phyloP scores from a whole-genome alignment of 352 stramenopile genomes.

The Globisporangium irregulare region DNA sequence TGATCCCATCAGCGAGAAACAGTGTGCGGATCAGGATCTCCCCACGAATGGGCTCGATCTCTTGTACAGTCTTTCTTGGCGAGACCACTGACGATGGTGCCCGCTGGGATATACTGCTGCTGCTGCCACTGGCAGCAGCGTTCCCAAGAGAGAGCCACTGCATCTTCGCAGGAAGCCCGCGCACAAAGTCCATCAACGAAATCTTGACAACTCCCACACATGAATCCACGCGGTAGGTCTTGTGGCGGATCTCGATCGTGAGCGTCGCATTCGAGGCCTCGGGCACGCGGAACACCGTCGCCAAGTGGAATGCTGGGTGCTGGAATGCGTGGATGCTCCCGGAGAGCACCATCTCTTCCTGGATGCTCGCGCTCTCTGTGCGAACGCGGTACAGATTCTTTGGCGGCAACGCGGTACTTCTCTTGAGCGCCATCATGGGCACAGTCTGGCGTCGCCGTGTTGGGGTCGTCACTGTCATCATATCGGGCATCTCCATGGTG shows the following conservation, averaged over 20 bases:
- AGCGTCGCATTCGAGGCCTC: conserved; percentile 40
- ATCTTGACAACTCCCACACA: conserved; percentile 33
- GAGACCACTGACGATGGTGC: neutral
- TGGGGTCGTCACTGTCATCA: neutral
- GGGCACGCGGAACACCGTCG: conserved; percentile 40
- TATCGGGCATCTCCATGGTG: conserved; percentile 24
- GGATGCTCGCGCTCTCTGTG: conserved; percentile 35
- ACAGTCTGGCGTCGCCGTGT: conserved; percentile 16
- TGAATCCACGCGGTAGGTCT: conserved; percentile 28
- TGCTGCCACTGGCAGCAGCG: neutral
- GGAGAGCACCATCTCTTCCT: conserved; percentile 45
- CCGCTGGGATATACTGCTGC: neutral
- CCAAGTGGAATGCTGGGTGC: conserved; percentile 43
- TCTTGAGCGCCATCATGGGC: neutral
- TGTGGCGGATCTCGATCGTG: conserved; percentile 42
- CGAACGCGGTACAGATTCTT: conserved; percentile 44
- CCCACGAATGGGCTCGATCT: conserved; percentile 27
- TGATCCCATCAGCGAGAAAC: conserved; percentile 58
- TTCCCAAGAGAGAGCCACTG: conserved; percentile 47
- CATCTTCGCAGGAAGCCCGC: conserved; percentile 57
- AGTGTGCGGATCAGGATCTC: conserved; percentile 50
- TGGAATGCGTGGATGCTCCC: conserved; percentile 43
- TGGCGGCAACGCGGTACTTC: neutral
- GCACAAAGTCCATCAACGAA: conserved; percentile 48
- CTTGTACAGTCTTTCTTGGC: neutral